phyloP scores from a whole-genome alignment of 164 flowering plant species.

The Echeveria elegans region DNA sequence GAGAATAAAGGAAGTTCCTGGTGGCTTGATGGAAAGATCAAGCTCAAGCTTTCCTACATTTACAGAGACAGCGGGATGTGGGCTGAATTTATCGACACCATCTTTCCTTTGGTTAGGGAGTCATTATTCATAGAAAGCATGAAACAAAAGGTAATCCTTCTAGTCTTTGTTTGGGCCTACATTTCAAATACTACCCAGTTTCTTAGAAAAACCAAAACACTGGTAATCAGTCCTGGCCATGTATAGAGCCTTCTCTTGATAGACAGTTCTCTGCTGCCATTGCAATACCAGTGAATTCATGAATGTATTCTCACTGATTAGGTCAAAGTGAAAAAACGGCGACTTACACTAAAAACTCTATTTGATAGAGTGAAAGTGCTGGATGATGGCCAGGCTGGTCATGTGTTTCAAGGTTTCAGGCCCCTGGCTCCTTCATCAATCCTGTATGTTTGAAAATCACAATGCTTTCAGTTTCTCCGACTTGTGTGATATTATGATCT shows the following conservation, averaged over 20 bases:
- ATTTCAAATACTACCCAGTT: not conserved
- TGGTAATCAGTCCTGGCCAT: not conserved
- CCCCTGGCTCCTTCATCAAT: conserved; percentile 47
- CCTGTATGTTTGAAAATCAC: conserved; percentile 34
- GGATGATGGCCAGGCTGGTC: conserved; percentile 30
- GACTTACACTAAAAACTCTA: conserved; percentile 48
- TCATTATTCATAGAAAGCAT: conserved; percentile 9
- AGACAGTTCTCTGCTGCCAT: not conserved
- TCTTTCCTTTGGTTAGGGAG: conserved; percentile 8
- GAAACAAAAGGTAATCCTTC: conserved; percentile 15
- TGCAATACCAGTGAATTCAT: too few species aligned
- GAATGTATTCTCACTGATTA: not conserved
- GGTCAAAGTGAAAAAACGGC: conserved; percentile 40
- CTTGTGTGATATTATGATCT: not conserved
- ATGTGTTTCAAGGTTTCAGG: conserved; percentile 38
- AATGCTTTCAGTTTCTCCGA: not conserved
- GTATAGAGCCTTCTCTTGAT: not conserved
- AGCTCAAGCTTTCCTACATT: conserved; percentile 9
- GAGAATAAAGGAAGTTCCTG: conserved; percentile 10
- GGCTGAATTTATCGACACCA: conserved; percentile 7
- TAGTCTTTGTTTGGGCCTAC: not conserved
- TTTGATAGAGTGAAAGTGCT: conserved; percentile 44
- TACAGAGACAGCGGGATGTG: conserved; percentile 10
- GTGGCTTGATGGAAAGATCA: conserved; percentile 13
- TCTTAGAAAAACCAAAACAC: not conserved